Base-by-base conservation (phyloP, 805 yeast species). In the Torulaspora franciscae region DNA sequence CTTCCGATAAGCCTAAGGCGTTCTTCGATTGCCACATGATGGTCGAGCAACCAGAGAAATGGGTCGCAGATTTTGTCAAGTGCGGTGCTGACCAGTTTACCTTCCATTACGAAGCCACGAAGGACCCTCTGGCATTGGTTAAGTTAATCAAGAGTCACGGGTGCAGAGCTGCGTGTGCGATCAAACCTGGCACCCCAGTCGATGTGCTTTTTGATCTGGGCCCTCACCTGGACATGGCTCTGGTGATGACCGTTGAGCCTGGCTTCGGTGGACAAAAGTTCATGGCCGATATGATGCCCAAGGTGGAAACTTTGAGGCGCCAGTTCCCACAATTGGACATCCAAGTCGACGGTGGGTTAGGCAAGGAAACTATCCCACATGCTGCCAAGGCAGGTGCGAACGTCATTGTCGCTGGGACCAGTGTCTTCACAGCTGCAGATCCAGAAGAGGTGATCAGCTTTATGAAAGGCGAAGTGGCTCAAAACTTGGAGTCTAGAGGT, bases 331-430 rank as follows among this genome's bases (percentile, higher is more conserved):
- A 81, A 14, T 71, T 91, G 64, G 82, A 91, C 68, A 86, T 93
- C 56, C 91, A 93, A 70, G 99, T 93, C 14, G 99, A 93, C 66
- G 99, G 99, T 53, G 99, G 99, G 0, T 71, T 93, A 48, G 95
- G 95, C 46, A 81, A 80, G 52, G 89, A 80, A 35, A 93, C 95
- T 1, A 82, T 91, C 38, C 84, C 80, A 43, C 75, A 72, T 14
- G 97, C 97, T 33, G 96, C 97, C n/a, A 75, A 78, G 43, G 97
- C 98, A 8, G 99, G 99, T 45, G 99, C 99, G 41, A 93, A 93
- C 61, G 96, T 90, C 38, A 89, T 93, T 61, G 99, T 93, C 38
- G 97, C 99, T 3, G 99, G 99, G 37, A 91, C 97, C 11, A 77
- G 95, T 40, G 95, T 91, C 11, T 93, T 90, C 71, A 81, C 81